A percentile compares a stretch with the other conserved stretches of the same genome.
phyloP scores from a whole-genome alignment of 345 rosid species.

The Pugionium cornutum region DNA sequence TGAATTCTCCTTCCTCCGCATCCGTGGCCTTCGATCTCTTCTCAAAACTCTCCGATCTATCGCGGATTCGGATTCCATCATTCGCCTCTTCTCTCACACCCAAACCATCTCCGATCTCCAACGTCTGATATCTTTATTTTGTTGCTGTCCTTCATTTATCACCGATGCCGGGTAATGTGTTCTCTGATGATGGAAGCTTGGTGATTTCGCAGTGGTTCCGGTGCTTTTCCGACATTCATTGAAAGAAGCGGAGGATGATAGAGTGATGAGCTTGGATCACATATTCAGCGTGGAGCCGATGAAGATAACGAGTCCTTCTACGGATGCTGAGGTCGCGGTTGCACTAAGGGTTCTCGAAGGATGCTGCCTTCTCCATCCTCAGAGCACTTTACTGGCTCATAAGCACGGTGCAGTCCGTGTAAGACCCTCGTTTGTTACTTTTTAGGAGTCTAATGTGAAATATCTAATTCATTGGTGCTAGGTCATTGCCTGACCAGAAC shows the following conservation, averaged over 20 bases:
- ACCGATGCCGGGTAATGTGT: constrained; percentile 10
- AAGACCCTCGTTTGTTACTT: constrained; percentile 8
- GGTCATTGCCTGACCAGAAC: not conserved
- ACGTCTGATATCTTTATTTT: constrained; percentile 44
- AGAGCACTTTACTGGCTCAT: constrained; percentile 83
- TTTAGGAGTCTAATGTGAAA: constrained; percentile 7
- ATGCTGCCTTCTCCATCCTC: constrained; percentile 83
- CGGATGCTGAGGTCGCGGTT: constrained; percentile 74
- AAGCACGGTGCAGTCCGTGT: constrained; percentile 80
- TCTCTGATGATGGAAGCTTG: constrained; percentile 11
- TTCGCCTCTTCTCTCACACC: constrained; percentile 67
- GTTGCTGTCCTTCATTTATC: not conserved
- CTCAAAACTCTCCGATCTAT: constrained; percentile 82
- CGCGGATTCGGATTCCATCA: constrained; percentile 69
- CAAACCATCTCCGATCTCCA: constrained; percentile 81
- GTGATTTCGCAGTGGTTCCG: constrained; percentile 67
- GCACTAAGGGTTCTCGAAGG: constrained; percentile 95
- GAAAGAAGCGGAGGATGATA: constrained; percentile 65
- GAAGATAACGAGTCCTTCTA: constrained; percentile 80
- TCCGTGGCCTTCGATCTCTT: constrained; percentile 82
- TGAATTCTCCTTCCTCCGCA: constrained; percentile 90
- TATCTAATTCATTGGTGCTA: not conserved
- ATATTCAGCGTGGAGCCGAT: constrained; percentile 78
- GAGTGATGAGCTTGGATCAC: constrained; percentile 70
- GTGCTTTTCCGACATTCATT: constrained; percentile 72